phyloP scores from a whole-genome alignment of 2,329 filamentous ascomycete genomes.

The Sporothrix schenckii region DNA sequence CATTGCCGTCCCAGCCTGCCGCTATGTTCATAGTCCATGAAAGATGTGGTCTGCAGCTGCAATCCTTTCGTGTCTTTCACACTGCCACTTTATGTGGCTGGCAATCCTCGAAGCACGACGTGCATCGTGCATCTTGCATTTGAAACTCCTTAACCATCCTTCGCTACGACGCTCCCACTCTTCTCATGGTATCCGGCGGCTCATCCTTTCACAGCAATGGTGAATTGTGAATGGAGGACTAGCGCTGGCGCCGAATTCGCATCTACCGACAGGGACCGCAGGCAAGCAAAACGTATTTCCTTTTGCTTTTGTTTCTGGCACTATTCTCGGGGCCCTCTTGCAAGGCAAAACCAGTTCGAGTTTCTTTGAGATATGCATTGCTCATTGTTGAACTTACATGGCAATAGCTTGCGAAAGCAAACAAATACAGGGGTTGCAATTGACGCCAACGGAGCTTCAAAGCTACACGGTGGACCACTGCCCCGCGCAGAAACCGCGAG shows the following conservation, averaged over 20 bases:
- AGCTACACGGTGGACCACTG: too few relatives aligned
- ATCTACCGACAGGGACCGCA: background rate
- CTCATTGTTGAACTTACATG: background rate
- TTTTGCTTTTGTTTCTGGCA: background rate
- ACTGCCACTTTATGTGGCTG: background rate
- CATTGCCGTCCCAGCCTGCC: background rate
- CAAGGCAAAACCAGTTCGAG: background rate
- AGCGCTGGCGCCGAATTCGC: background rate
- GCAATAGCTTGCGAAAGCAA: conserved; percentile 3
- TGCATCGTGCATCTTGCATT: background rate
- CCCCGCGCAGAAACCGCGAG: background rate
- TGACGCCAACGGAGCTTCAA: background rate
- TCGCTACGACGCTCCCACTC: background rate
- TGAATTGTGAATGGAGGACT: background rate
- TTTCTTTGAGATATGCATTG: background rate
- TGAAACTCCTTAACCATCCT: background rate
- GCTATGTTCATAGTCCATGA: background rate
- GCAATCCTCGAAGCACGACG: too few relatives aligned
- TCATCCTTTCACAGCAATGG: conserved; percentile 1
- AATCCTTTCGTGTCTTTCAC: background rate
- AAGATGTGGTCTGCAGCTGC: background rate
- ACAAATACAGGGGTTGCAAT: background rate
- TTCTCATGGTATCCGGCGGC: background rate
- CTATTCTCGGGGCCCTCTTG: background rate
- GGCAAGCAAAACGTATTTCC: too few relatives aligned